Base-by-base conservation (phyloP, 2,329 filamentous ascomycete species). In the Leptographium wingfieldii region DNA sequence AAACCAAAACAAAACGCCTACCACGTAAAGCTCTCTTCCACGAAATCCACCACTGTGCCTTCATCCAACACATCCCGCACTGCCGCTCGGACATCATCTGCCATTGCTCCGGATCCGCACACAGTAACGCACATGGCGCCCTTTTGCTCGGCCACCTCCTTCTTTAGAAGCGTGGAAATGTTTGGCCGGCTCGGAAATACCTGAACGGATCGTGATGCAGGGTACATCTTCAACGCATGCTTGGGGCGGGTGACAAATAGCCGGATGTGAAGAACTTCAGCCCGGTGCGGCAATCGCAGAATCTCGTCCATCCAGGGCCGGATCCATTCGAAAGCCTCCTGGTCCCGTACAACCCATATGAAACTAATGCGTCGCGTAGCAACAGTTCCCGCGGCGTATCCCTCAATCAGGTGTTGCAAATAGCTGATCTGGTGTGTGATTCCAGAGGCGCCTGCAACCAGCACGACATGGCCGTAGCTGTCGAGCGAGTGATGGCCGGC, bases 341-440 rank as follows among this genome's bases (percentile, higher is more conserved):
- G 87, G 59, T 91, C 90, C 63, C 94, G 90, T 64, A 97, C 88
- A 68, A 96, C 86, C 94, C 94, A 97, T 62, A 96, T 83, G 9
- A 97, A 83, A 1, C 87, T 89, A 55, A 97, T 75, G 49, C 86
- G 84, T 57, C 91, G 86, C 3, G 90, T 90, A 5, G 92, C 91
- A 46, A 91, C 84, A 1, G 85, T 91, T 61, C 84, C 82, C 0
- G 82, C 76, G 59, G 83, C 82, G 71, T 81, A 87, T 4, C 87
- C 87, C 59, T 84, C 75, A 61, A 92, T 80, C 5, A 92, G 77
- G 57, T 94, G 86, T 59, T 85, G 86, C 10, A 96, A 81, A 71
- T 95, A 95, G 40, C 91, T 89, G 35, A 97, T 83, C 70, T 95
- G 91, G 71, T 97, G 92, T 1, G 92, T 96, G 73, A 99, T 97